phyloP scores from a whole-genome alignment of 2,329 filamentous ascomycete species.

The Aspergillus brasiliensis region DNA sequence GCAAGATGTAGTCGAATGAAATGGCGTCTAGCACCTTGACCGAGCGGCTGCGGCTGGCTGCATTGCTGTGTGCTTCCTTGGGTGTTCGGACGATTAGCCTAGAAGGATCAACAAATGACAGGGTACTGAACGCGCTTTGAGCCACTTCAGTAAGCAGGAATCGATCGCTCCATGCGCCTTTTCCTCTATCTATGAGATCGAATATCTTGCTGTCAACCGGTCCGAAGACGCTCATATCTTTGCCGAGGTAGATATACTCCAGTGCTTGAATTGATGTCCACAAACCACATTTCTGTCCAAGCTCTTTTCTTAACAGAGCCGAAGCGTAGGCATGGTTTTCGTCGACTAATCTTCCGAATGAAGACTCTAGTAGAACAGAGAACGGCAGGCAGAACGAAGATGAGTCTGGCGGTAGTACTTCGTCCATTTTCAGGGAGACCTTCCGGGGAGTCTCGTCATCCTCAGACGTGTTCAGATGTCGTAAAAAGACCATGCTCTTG shows the following conservation, averaged over 20 bases:
- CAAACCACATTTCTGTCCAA: constrained; percentile 71
- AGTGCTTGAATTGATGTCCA: constrained; percentile 66
- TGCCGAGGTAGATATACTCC: constrained; percentile 73
- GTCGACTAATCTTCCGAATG: constrained; percentile 76
- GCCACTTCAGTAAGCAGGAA: constrained; percentile 78
- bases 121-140: constrained; percentile 66
- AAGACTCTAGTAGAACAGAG: constrained; percentile 69
- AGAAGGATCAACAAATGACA: constrained; percentile 59
- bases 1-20: constrained; percentile 68
- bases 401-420: constrained; percentile 43
- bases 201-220: constrained; percentile 71
- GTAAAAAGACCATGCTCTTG: constrained; percentile 85
- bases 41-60: constrained; percentile 56
- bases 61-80: constrained; percentile 44
- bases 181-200: constrained; percentile 66
- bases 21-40: constrained; percentile 66
- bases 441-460: constrained; percentile 37
- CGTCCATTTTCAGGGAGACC: constrained; percentile 33
- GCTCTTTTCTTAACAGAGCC: constrained; percentile 62
- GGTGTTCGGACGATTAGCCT: constrained; percentile 63
- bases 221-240: constrained; percentile 69
- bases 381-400: constrained; percentile 40
- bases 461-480: constrained; percentile 61
- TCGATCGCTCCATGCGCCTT: constrained; percentile 72
- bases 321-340: constrained; percentile 73